A percentile compares a stretch with the other conserved stretches of the same genome.
Evolutionary conservation across 2,329 filamentous ascomycete genomes (phyloP).

Genomic region (Pleurostoma richardsiae): DNA sequence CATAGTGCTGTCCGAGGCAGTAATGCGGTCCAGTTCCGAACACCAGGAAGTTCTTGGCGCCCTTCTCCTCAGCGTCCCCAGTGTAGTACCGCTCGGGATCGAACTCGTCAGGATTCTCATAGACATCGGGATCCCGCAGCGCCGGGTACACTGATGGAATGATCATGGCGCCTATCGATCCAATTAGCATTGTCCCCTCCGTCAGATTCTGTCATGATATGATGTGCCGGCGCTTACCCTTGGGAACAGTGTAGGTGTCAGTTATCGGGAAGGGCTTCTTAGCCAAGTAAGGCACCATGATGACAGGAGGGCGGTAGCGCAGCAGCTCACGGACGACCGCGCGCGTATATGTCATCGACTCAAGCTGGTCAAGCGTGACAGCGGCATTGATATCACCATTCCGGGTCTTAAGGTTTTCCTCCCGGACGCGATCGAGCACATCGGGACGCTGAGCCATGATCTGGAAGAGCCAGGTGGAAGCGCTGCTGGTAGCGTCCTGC

Average conservation of each 20-base stretch:
- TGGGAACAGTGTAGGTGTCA: slow-evolving; percentile 82
- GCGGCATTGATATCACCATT: slow-evolving; percentile 67
- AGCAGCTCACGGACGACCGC: slow-evolving; percentile 88
- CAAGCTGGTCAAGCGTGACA: slow-evolving; percentile 79
- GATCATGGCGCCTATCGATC: slow-evolving; percentile 70
- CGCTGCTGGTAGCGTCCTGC: slow-evolving; percentile 93
- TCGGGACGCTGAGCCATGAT: slow-evolving; percentile 92
- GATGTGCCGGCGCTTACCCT: slow-evolving; percentile 52
- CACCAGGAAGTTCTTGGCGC: slow-evolving; percentile 91
- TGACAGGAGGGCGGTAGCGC: slow-evolving; percentile 89
- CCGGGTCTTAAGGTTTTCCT: slow-evolving; percentile 78
- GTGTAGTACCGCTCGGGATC: slow-evolving; percentile 89
- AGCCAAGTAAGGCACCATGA: slow-evolving; percentile 92
- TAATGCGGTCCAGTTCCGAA: slow-evolving; percentile 96
- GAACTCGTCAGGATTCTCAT: slow-evolving; percentile 82
- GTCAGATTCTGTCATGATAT: slow-evolving; percentile 6
- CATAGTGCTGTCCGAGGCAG: slow-evolving; percentile 91
- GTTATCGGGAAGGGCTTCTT: slow-evolving; percentile 96
- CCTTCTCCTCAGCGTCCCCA: slow-evolving; percentile 80
- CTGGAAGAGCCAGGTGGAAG: slow-evolving; percentile 93
- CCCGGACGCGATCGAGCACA: slow-evolving; percentile 79
- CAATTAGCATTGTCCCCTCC: neutral
- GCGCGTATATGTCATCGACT: slow-evolving; percentile 83
- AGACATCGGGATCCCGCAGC: slow-evolving; percentile 88
- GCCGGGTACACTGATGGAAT: slow-evolving; percentile 88